Percentiles rank a stretch among this genome's conserved stretches.
Evolutionary conservation across 352 stramenopile genomes (phyloP).

Genomic region (Phytophthora tentaculata): DNA sequence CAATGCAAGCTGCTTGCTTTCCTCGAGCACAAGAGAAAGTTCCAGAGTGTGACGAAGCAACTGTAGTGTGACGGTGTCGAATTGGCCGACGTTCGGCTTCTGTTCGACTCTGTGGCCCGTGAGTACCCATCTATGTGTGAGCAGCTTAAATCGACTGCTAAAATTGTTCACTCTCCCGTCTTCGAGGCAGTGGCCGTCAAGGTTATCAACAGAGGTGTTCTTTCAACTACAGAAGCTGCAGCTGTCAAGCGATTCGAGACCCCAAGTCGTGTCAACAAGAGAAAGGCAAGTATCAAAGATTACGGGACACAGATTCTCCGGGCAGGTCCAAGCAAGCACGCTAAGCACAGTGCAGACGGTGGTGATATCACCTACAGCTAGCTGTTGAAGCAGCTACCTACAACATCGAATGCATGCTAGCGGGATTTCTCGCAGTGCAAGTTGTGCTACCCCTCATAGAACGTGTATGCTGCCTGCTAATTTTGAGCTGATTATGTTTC

Average conservation of each 20-base stretch:
- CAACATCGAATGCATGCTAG: neutral
- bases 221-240: neutral
- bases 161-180: too few relatives aligned
- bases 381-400: neutral
- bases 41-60: slow-evolving; percentile 15
- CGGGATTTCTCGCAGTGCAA: neutral
- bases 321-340: neutral
- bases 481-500: neutral
- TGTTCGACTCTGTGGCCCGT: neutral
- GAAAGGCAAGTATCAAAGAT: neutral
- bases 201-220: neutral
- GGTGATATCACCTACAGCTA: neutral
- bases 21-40: slow-evolving; percentile 27
- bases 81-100: neutral
- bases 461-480: neutral
- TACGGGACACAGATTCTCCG: neutral
- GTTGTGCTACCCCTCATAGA: neutral
- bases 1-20: neutral
- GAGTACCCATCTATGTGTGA: neutral
- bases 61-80: neutral
- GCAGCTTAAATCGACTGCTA: neutral
- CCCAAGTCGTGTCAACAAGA: neutral
- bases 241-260: too few relatives aligned
- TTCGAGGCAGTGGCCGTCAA: neutral
- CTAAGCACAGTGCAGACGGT: neutral